A percentile compares a stretch with the other conserved stretches of the same genome.
Conservation (phyloP, 345 rosid species). For the Physaria fendleri region DNA sequence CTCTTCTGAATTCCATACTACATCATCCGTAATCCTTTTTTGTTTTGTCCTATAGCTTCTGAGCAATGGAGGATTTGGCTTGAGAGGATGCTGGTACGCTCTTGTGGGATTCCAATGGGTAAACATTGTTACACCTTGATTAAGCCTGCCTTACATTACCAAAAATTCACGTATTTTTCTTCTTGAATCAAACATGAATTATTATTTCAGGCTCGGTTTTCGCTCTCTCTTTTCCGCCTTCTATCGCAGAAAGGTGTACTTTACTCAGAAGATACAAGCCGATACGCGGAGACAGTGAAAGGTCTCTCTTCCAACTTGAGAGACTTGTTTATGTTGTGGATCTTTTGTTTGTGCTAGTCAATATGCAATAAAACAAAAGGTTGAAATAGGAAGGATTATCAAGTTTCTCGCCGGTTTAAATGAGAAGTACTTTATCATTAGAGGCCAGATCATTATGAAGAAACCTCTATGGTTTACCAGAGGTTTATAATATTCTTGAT, state of each 20-base stretch:
- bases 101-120: constrained; percentile 81
- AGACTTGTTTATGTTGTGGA: no score
- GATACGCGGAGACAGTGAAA: constrained; percentile 35
- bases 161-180: background rate
- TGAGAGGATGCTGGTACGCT: constrained; percentile 63
- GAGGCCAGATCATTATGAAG: background rate
- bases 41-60: constrained; percentile 38
- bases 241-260: constrained; percentile 49
- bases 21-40: background rate
- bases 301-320: no score
- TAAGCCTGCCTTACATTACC: background rate
- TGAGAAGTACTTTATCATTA: background rate
- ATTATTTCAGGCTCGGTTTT: constrained; percentile 57
- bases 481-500: background rate
- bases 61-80: constrained; percentile 53
- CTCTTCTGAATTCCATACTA: background rate
- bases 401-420: background rate
- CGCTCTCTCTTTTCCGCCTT: constrained; percentile 48
- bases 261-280: constrained; percentile 42
- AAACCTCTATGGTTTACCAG: background rate
- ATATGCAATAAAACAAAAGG: no score
- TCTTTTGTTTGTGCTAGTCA: no score
- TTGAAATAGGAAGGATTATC: no score
- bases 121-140: constrained; percentile 16
- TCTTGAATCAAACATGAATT: background rate